Conservation (phyloP, 768 basidiomycete genomes). For the Obba rivulosa region DNA sequence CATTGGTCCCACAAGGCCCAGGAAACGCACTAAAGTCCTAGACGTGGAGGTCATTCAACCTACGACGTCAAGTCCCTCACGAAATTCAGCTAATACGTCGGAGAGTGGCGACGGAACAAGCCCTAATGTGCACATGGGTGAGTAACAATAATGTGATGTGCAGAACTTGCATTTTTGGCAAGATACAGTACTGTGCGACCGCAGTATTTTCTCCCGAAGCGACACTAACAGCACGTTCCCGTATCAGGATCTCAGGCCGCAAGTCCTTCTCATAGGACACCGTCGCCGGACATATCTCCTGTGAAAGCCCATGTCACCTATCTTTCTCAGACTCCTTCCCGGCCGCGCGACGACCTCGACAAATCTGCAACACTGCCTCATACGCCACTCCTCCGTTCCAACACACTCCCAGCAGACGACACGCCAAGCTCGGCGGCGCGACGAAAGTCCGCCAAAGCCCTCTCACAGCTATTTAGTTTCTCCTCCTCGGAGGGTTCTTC, state of each 20-base stretch:
- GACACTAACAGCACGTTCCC: no score
- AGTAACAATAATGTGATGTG: background rate
- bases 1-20: conserved; percentile 8
- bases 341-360: background rate
- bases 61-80: conserved; percentile 1
- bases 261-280: background rate
- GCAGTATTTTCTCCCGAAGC: no score
- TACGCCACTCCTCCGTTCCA: background rate
- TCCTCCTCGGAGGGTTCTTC: conserved; percentile 6
- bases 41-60: conserved; percentile 25
- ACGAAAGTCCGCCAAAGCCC: conserved; percentile 30
- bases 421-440: background rate
- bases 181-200: no score
- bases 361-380: background rate
- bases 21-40: conserved; percentile 29
- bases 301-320: background rate
- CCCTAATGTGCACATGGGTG: conserved; percentile 1
- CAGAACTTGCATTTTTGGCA: no score
- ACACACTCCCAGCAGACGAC: background rate
- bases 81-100: background rate
- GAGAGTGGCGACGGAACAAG: background rate
- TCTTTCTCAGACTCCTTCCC: conserved; percentile 10
- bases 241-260: no score
- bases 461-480: conserved; percentile 42
- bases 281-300: conserved; percentile 5